Base-by-base conservation (phyloP, 2,329 filamentous ascomycete genomes). In the Fusarium fujikuroi region DNA sequence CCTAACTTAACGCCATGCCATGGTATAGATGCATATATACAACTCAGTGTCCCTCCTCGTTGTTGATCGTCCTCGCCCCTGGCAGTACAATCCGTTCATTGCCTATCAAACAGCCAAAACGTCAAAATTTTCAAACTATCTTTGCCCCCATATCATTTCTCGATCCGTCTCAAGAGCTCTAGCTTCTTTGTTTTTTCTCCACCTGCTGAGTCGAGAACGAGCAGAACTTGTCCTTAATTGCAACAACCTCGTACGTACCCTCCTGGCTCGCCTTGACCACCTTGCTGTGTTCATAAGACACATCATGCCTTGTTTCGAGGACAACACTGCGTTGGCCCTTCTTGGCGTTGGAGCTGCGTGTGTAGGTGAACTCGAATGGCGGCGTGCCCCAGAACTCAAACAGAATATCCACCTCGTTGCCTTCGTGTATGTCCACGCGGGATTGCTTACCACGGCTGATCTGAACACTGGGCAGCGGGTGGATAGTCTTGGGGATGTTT, bases 291-390 rank as follows among this genome's bases (percentile, higher is more conserved):
- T 97, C 94, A 71, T 95, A 90, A 54, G 93, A 95, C 23, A 93
- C 87, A 76, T 98, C 95, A 75, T 96, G 95, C 76, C 93, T 90
- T 73, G 97, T 98, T 84, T 99, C 97, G 23, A 99, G 87, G 39
- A 99, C 89, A 77, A 91, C 88, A 42, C 92, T 90, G 79, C 91
- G 93, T 81, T 94, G 93, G 3, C 92, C 92, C 84, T 92, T 94
- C 66, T 89, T 92, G 61, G 91, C 91, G 80, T 97, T 97, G 49
- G 94, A 94, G 82, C 92, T 96, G 70, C 96, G 89, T 25, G 95
- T 98, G 81, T 97, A 98, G 64, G 95, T 98, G 80, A 98, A 99
- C 83, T 98, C 96, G 79, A 99, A 99, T 2, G 96, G 96, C 70
- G 96, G 95, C 10, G 93, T 95, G 63, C 97, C 96, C 85, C 93